Conservation (phyloP, 495 filamentous ascomycete species). For the Penicillium canariense region DNA sequence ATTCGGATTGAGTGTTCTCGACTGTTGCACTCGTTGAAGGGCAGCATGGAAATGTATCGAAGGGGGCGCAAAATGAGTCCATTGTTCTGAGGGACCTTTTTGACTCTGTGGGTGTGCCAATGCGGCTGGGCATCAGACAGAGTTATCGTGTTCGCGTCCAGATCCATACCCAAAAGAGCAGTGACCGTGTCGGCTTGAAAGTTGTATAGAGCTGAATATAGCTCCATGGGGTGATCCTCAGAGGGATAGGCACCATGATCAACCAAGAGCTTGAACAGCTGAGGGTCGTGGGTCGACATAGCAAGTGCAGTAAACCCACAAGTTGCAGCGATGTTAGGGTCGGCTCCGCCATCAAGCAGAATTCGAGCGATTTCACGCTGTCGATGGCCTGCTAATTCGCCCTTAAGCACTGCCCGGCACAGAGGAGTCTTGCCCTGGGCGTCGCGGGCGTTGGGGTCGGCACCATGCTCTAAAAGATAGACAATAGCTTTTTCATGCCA, state of each 20-base stretch:
- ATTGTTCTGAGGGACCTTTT: neutral
- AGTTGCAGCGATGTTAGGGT: constrained; percentile 33
- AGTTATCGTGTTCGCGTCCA: constrained; percentile 16
- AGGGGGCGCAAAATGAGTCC: constrained; percentile 10
- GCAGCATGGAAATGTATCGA: constrained; percentile 17
- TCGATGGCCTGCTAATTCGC: constrained; percentile 8
- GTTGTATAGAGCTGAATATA: constrained; percentile 12
- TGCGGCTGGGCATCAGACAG: constrained; percentile 11
- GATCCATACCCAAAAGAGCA: constrained; percentile 10
- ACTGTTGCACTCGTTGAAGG: constrained; percentile 20
- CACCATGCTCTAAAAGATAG: constrained; percentile 42
- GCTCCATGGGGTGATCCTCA: constrained; percentile 19
- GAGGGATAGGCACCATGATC: constrained; percentile 18
- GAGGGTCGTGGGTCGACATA: constrained; percentile 11
- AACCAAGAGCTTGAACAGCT: constrained; percentile 19
- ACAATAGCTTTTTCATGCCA: constrained; percentile 46
- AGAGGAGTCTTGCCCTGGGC: constrained; percentile 39
- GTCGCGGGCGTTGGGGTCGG: constrained; percentile 36
- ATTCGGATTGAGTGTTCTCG: constrained; percentile 14
- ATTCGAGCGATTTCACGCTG: constrained; percentile 23
- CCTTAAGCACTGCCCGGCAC: constrained; percentile 29
- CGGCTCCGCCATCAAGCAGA: constrained; percentile 36
- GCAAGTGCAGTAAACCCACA: constrained; percentile 19
- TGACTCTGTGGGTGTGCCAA: constrained; percentile 17
- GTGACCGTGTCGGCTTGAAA: constrained; percentile 12